These are phyloP conservation scores for Magnusiomyces tetraspermus DNA, from an alignment of 1,139 yeast genomes.

Conservation along the genomic window DNA sequence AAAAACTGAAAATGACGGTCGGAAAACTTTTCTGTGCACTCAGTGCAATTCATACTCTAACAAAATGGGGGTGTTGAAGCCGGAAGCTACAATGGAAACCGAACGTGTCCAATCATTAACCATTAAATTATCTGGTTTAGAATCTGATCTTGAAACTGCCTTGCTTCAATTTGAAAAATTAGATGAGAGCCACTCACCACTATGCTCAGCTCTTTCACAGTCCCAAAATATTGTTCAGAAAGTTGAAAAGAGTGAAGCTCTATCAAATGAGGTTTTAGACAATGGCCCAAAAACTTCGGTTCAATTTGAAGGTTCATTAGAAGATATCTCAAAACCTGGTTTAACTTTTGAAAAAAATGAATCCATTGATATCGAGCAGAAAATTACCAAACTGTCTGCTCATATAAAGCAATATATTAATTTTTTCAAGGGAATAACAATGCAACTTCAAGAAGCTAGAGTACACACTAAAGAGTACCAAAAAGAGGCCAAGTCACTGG, in stretches of 20 bases:
- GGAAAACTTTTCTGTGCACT: constrained; percentile 39
- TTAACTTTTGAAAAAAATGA: constrained; percentile 58
- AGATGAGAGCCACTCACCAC: neutral
- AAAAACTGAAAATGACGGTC: constrained; percentile 31
- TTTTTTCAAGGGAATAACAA: constrained; percentile 35
- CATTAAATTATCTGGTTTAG: constrained; percentile 26
- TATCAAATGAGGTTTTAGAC: constrained; percentile 4
- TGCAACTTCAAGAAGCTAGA: constrained; percentile 25
- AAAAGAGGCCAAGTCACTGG: constrained; percentile 34
- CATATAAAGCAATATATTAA: constrained; percentile 40
- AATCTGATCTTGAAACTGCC: constrained; percentile 25
- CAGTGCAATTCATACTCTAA: constrained; percentile 28
- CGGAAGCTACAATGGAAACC: constrained; percentile 26
- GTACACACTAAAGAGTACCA: constrained; percentile 23
- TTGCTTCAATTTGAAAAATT: constrained; percentile 17
- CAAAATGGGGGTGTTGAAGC: constrained; percentile 27
- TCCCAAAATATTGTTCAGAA: neutral
- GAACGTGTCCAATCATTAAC: constrained; percentile 25
- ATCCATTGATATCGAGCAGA: constrained; percentile 40
- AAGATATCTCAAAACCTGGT: constrained; percentile 66
- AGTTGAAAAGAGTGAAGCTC: neutral
- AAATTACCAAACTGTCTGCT: constrained; percentile 44
- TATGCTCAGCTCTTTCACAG: neutral
- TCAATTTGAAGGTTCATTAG: constrained; percentile 69
- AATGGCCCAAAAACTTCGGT: no score